Evolutionary conservation across 495 filamentous ascomycete species (phyloP).

Genomic region (Neurospora sp.): DNA sequence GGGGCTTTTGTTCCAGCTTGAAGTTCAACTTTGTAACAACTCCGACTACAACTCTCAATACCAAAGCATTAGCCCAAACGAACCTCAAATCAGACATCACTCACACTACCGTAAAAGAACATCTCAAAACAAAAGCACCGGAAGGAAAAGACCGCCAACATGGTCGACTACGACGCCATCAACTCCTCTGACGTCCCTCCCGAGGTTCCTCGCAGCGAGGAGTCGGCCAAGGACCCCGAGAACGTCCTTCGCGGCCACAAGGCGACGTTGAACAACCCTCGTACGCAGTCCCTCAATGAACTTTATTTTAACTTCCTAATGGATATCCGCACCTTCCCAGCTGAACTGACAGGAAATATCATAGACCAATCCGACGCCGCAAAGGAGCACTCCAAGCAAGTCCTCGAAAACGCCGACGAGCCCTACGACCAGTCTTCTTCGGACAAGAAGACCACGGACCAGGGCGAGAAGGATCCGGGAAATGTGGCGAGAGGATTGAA

Average conservation of each 20-base stretch:
- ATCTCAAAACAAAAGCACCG: too few relatives aligned
- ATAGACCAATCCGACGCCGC: too few relatives aligned
- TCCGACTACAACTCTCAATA: too few relatives aligned
- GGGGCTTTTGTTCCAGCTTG: not conserved
- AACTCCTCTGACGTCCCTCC: conserved; percentile 10
- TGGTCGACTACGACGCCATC: not conserved
- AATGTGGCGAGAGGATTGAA: conserved; percentile 38
- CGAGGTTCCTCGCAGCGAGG: conserved; percentile 9
- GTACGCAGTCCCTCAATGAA: too few relatives aligned
- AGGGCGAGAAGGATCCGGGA: conserved; percentile 29
- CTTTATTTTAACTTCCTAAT: too few relatives aligned
- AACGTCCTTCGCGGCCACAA: conserved; percentile 7
- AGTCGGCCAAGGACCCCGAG: conserved; percentile 16
- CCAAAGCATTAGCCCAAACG: too few relatives aligned
- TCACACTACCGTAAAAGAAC: too few relatives aligned
- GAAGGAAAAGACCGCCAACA: not conserved
- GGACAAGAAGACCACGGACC: conserved; percentile 1
- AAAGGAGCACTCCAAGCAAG: too few relatives aligned
- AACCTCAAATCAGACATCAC: not conserved
- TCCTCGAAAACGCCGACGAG: conserved; percentile 26
- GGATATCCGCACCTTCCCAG: too few relatives aligned
- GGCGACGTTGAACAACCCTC: too few relatives aligned
- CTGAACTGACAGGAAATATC: too few relatives aligned
- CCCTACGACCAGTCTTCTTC: conserved; percentile 17
- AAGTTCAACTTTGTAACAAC: too few relatives aligned